Evolutionary conservation across 1,139 yeast genomes (phyloP), one percentile per base, ranked within the genome.

Genomic region (Pichia sp.): DNA sequence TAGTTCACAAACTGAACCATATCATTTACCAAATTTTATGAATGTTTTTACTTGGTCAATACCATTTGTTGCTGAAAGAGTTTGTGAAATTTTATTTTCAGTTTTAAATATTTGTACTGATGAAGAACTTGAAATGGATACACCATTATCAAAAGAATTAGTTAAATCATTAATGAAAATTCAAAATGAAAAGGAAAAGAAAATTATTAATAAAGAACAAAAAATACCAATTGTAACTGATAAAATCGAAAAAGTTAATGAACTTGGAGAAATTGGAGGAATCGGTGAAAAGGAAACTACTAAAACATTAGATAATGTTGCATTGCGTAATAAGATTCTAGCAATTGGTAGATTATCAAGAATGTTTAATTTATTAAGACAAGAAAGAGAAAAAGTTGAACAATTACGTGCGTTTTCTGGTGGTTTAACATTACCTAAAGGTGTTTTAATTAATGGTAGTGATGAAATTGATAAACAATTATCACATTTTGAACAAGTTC

Each of bases 21-120:
- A 92, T 66, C 90, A 96, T 92, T 71, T 92, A 55, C 98, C 98
- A 4, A 90, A 90, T 64, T 87, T 90, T 58, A 89, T 90, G 96
- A 97, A 92, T 63, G 96, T 90, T 6, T 92, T 92, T 64, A 85
- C 96, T 6, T 92, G 98, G 98, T 87, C 96, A 4, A 70, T 92
- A 50, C 98, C 98, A 7, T 92, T 92, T 70, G 97, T 92, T 34
- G 97, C 97, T n/a, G 97, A 92, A 66, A 79, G 89, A 56, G 83
- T 90, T 48, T 87, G 96, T 20, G 97, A 92, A 61, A 90, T 92
- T 86, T 74, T 92, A 61, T 87, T 89, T 30, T 80, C 95, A 2
- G 86, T 92, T 40, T 74, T 92, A 61, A 90, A 90, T 64, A 87
- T 92, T 47, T 92, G 98, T 68, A 86, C 97, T 1, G 95, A 89